Base-by-base conservation (phyloP, 345 rosid species). In the Eutrema japonicum region DNA sequence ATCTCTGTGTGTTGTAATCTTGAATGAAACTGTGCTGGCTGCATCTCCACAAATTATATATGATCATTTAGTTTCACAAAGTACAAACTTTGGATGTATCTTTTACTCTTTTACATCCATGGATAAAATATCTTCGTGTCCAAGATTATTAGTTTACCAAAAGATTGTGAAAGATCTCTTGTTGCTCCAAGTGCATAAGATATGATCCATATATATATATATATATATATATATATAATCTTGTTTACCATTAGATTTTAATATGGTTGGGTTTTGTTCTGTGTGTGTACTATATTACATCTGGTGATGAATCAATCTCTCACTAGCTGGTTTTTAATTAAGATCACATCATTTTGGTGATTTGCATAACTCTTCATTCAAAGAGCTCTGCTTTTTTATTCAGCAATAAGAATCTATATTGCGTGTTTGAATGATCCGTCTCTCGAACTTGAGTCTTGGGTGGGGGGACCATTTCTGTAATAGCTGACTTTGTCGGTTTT, bases 1-100 rank as follows among this genome's bases (percentile, higher is more conserved):
- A 6, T 51, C 7, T 55, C 1, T 49, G 54, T 33, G 70, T 77
- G 67, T 57, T 55, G 68, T 70, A 56, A 70, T 77, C 33, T 70
- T 70, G 60, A 42, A 64, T 77, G 65, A 62, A 76, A 54, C 45
- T 55, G 63, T 67, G 43, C 47, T 74, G 36, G 70, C 30, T 63
- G n/a, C 43, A 32, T 41, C 30, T 18, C 53, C 37, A 43, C 1
- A 54, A 56, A 65, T 27, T 47, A 65, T 73, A 65, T 47, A 43
- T 14, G 69, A 53, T 72, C 70, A 50, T 22, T 22, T 72, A 66
- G 73, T 68, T 72, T 52, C 10, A 42, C 8, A 43, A 13, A 72
- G 52, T 53, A 29, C 10, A 51, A 41, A 3, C 27, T 45, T 11
- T 53, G 12, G 48, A 35, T 51, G 38, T 22, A 22, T 22, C 26